A percentile compares a stretch with the other conserved stretches of the same genome.
Evolutionary conservation across 805 yeast species (phyloP).

Genomic region (Cephaloascus albidus): DNA sequence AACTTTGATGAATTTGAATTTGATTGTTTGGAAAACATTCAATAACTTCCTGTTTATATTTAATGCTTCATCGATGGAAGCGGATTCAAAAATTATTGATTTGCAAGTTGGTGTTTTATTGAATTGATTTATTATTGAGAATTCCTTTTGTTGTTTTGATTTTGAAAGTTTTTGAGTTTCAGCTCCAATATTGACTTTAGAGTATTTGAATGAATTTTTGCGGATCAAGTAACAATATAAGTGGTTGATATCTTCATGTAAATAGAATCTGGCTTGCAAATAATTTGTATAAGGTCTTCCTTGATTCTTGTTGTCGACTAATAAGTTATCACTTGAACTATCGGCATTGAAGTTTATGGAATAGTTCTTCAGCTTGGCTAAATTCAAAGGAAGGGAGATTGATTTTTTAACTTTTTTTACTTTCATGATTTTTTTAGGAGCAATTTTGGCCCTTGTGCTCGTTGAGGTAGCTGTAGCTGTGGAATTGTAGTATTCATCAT

Average conservation of each 20-base stretch:
- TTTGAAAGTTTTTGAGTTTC: background rate
- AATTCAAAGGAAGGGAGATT: background rate
- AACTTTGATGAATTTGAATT: slow-evolving; percentile 23
- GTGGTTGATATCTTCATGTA: slow-evolving; percentile 13
- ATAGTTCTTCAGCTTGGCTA: background rate
- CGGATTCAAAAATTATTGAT: slow-evolving; percentile 1
- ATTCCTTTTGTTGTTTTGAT: background rate
- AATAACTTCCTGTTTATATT: slow-evolving; percentile 2
- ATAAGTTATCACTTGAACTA: too few species aligned
- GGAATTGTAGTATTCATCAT: background rate
- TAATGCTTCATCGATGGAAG: background rate
- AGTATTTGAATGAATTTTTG: slow-evolving; percentile 8
- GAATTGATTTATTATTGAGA: background rate
- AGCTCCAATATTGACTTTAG: slow-evolving; percentile 1
- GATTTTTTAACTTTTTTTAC: too few species aligned
- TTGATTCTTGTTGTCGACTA: slow-evolving; percentile 5
- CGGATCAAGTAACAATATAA: slow-evolving; percentile 14
- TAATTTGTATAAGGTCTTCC: slow-evolving; percentile 24
- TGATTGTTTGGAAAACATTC: slow-evolving; percentile 1
- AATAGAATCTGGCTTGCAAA: slow-evolving; percentile 14
- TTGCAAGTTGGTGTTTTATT: background rate
- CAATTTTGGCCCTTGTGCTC: background rate
- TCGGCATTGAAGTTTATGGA: background rate
- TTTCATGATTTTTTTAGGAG: background rate
- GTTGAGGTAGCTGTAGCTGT: too few species aligned